These are phyloP conservation scores for Trichosporon asahii DNA, from an alignment of 1,284 basidiomycete species.

Conservation along the genomic window DNA sequence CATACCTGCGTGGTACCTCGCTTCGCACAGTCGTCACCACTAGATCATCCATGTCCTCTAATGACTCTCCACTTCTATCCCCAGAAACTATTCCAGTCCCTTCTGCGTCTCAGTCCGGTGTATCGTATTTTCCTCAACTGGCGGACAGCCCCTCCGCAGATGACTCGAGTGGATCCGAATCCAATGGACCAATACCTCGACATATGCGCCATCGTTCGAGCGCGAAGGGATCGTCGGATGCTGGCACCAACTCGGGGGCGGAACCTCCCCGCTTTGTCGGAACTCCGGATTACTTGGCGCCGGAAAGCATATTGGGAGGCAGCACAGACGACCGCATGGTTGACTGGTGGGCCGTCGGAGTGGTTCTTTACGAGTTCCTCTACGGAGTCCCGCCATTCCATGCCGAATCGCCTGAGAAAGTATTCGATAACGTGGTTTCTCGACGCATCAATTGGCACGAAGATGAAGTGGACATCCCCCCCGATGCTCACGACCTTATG, in stretches of 20 bases:
- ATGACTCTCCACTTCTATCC: constrained; percentile 49
- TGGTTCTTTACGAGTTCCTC: constrained; percentile 97
- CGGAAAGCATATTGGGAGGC: constrained; percentile 92
- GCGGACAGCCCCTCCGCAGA: constrained; percentile 56
- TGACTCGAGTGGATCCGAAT: constrained; percentile 84
- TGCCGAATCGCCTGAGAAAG: constrained; percentile 91
- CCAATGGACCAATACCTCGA: constrained; percentile 69
- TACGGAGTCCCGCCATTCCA: constrained; percentile 98
- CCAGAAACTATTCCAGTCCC: constrained; percentile 51
- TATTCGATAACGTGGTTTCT: constrained; percentile 98
- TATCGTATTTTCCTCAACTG: constrained; percentile 67
- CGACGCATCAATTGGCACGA: constrained; percentile 88
- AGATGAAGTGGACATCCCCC: constrained; percentile 83
- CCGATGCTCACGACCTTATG: constrained; percentile 89
- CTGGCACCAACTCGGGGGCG: constrained; percentile 60
- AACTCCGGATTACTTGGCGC: constrained; percentile 94
- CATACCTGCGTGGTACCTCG: constrained; percentile 52
- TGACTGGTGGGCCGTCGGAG: constrained; percentile 98
- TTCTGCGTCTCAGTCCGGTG: constrained; percentile 55
- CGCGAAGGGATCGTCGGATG: constrained; percentile 55
- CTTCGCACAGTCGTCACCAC: constrained; percentile 50
- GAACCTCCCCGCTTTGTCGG: constrained; percentile 80
- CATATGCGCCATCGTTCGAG: constrained; percentile 61
- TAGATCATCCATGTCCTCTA: constrained; percentile 67
- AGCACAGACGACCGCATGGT: constrained; percentile 93